Evolutionary conservation across 1,284 basidiomycete genomes (phyloP).

Genomic region (Acaromyces ingoldii): DNA sequence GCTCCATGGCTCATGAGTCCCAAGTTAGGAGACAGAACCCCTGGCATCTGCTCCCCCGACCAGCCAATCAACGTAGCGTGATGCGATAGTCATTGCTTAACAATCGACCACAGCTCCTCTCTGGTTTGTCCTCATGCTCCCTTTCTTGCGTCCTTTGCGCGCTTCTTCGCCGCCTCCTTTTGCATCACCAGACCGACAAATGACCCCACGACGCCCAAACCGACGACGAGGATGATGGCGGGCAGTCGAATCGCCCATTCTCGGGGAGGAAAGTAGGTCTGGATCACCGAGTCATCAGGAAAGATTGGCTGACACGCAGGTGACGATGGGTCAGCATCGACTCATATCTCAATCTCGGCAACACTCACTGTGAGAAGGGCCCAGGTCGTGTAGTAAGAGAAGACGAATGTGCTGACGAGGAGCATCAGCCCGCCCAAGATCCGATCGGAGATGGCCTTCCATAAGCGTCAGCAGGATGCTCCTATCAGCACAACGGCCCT

Average conservation of each 20-base stretch:
- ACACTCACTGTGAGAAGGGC: constrained; percentile 70
- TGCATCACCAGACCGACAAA: constrained; percentile 73
- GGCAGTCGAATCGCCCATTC: constrained; percentile 87
- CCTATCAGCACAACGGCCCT: too few relatives aligned
- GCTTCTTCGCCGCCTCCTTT: constrained; percentile 65
- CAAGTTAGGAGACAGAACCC: too few relatives aligned
- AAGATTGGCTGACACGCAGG: constrained; percentile 69
- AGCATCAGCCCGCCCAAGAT: constrained; percentile 73
- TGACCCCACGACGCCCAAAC: constrained; percentile 68
- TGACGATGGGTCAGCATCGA: neutral
- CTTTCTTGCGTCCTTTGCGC: constrained; percentile 16
- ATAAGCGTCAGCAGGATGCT: too few relatives aligned
- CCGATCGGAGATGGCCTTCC: constrained; percentile 80
- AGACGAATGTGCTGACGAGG: constrained; percentile 67
- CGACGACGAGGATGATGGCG: constrained; percentile 72
- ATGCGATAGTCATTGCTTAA: too few relatives aligned
- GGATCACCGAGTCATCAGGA: constrained; percentile 65
- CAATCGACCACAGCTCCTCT: too few relatives aligned
- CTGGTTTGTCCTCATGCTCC: constrained; percentile 2
- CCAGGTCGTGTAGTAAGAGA: constrained; percentile 87
- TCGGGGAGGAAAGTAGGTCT: constrained; percentile 72
- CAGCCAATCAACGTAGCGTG: too few relatives aligned
- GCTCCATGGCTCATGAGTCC: too few relatives aligned
- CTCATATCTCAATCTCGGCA: neutral
- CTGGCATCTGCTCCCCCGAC: too few relatives aligned